Evolutionary conservation across 257 asterid genomes (phyloP).

Genomic region (Primulina huaijiensis): DNA sequence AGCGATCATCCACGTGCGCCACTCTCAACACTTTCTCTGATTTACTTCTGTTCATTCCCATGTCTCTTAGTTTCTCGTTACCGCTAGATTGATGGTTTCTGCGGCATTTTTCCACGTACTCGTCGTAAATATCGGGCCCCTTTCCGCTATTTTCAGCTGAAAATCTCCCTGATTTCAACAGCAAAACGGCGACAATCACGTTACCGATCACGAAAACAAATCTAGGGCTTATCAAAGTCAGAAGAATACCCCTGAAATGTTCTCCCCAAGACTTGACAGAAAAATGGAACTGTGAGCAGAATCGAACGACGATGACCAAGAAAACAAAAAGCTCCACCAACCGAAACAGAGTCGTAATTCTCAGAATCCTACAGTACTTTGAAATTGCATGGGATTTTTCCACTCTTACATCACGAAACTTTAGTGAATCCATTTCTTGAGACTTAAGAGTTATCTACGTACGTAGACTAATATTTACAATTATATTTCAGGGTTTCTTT

Average conservation of each 20-base stretch:
- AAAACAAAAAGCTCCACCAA: slow-evolving; percentile 32
- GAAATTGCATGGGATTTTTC: slow-evolving; percentile 32
- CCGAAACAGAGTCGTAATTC: slow-evolving; percentile 30
- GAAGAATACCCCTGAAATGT: slow-evolving; percentile 32
- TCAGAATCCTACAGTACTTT: slow-evolving; percentile 24
- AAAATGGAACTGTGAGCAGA: slow-evolving; percentile 25
- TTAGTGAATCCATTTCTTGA: slow-evolving; percentile 25
- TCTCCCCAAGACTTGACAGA: slow-evolving; percentile 32
- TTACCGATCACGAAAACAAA: slow-evolving; percentile 51
- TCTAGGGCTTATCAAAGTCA: slow-evolving; percentile 35
- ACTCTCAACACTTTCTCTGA: slow-evolving; percentile 24
- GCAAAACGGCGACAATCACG: slow-evolving; percentile 40
- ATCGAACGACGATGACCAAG: slow-evolving; percentile 28
- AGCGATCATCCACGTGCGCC: slow-evolving; percentile 9
- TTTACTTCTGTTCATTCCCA: slow-evolving; percentile 28
- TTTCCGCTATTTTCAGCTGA: slow-evolving; percentile 30
- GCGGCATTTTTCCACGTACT: slow-evolving; percentile 48
- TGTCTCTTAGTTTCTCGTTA: slow-evolving; percentile 18
- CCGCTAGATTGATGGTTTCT: slow-evolving; percentile 12
- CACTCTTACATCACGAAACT: slow-evolving; percentile 23
- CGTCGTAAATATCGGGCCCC: slow-evolving; percentile 56
- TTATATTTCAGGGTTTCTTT: neutral
- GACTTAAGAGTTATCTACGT: neutral
- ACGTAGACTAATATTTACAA: neutral
- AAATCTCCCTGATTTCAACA: slow-evolving; percentile 34